Percentiles rank a stretch among this genome's conserved stretches.
phyloP scores from a whole-genome alignment of 805 yeast species.

The Cyberlindnera xishuangbannaensis region DNA sequence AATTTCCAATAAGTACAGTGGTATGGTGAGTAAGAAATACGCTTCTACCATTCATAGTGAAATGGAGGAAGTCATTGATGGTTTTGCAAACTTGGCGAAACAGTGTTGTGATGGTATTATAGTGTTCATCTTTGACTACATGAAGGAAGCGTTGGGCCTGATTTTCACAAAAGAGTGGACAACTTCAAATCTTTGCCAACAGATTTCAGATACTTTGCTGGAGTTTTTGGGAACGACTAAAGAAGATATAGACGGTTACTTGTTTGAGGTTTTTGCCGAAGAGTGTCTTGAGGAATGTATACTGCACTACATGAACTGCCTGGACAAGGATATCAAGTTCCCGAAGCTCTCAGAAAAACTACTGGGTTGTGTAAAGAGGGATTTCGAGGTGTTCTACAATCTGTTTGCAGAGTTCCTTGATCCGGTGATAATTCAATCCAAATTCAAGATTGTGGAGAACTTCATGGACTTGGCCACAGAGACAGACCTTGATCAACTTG shows the following conservation, averaged over 20 bases:
- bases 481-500: conserved; percentile 39
- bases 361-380: conserved; percentile 50
- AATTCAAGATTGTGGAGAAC: conserved; percentile 55
- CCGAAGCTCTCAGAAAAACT: conserved; percentile 37
- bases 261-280: conserved; percentile 49
- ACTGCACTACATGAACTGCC: conserved; percentile 41
- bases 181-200: conserved; percentile 47
- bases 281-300: conserved; percentile 47
- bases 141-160: conserved; percentile 52
- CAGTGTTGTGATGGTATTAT: conserved; percentile 50
- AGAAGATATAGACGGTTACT: conserved; percentile 43
- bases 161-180: conserved; percentile 69
- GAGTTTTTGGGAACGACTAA: conserved; percentile 69
- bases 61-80: conserved; percentile 65
- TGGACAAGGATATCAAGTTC: conserved; percentile 37
- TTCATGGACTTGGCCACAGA: conserved; percentile 51
- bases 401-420: conserved; percentile 42
- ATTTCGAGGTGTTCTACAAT: conserved; percentile 50
- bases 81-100: conserved; percentile 70
- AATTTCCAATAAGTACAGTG: conserved; percentile 57
- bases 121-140: conserved; percentile 66
- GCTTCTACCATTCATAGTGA: conserved; percentile 50
- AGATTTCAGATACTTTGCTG: conserved; percentile 62
- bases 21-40: conserved; percentile 61
- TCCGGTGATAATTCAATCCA: conserved; percentile 38